Evolutionary conservation across 164 flowering plant species (phyloP).

Genomic region (Malania oleifera): DNA sequence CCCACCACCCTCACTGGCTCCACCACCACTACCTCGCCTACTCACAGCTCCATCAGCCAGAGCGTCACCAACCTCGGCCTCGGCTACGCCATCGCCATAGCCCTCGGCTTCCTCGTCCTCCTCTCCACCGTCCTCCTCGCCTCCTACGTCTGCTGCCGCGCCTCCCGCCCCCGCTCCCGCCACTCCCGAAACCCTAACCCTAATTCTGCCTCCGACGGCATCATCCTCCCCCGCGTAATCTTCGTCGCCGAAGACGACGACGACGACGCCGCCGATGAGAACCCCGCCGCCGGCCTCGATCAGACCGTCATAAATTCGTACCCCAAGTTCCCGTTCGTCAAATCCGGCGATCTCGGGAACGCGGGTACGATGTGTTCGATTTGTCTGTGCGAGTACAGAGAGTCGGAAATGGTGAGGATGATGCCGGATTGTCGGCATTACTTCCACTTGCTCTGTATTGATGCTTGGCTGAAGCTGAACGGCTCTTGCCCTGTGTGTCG

Average conservation of each 20-base stretch:
- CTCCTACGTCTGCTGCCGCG: slow-evolving; percentile 53
- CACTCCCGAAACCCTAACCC: neutral
- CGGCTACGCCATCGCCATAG: slow-evolving; percentile 54
- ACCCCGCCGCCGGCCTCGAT: slow-evolving; percentile 38
- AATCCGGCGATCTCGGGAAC: slow-evolving; percentile 6
- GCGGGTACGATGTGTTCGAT: slow-evolving; percentile 56
- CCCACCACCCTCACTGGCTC: slow-evolving; percentile 5
- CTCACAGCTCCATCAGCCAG: neutral
- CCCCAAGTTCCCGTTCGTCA: slow-evolving; percentile 44
- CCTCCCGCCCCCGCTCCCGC: slow-evolving; percentile 22
- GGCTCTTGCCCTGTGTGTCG: slow-evolving; percentile 97
- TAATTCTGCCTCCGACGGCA: slow-evolving; percentile 10
- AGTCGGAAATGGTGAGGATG: slow-evolving; percentile 90
- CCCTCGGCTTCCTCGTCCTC: slow-evolving; percentile 52
- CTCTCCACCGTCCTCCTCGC: slow-evolving; percentile 48
- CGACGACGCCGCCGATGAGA: slow-evolving; percentile 10
- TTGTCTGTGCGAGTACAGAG: slow-evolving; percentile 81
- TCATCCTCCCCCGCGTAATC: slow-evolving; percentile 46
- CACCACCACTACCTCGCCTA: too few relatives aligned
- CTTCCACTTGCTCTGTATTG: slow-evolving; percentile 75
- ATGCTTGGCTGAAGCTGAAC: slow-evolving; percentile 86
- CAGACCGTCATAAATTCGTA: slow-evolving; percentile 44
- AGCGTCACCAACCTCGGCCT: slow-evolving; percentile 37
- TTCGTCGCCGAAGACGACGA: slow-evolving; percentile 52
- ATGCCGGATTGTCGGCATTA: slow-evolving; percentile 89